These are phyloP conservation scores for Aureobasidium subglaciale DNA, from an alignment of 2,329 filamentous ascomycete genomes.

Conservation along the genomic window DNA sequence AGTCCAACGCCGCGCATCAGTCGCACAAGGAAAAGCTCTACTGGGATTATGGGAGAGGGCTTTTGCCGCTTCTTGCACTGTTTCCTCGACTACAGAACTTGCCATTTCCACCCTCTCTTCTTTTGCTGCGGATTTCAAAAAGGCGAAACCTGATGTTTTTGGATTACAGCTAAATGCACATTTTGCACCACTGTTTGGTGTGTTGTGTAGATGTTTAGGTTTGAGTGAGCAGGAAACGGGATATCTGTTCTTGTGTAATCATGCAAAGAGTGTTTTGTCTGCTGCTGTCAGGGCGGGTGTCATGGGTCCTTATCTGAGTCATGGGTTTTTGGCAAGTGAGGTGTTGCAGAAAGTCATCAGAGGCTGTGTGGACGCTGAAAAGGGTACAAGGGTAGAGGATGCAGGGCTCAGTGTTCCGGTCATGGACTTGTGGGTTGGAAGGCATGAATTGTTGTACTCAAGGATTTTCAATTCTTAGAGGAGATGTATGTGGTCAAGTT, in stretches of 20 bases:
- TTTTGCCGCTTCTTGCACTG: constrained; percentile 16
- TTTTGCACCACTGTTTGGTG: constrained; percentile 64
- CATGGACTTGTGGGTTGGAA: constrained; percentile 76
- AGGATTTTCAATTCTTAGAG: constrained; percentile 74
- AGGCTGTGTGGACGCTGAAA: constrained; percentile 53
- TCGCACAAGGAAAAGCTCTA: constrained; percentile 68
- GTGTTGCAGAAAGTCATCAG: constrained; percentile 53
- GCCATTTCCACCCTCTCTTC: neutral
- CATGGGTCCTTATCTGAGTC: constrained; percentile 74
- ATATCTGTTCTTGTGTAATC: constrained; percentile 69
- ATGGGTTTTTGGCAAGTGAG: constrained; percentile 59
- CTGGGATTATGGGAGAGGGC: constrained; percentile 63
- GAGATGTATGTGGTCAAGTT: too few species aligned
- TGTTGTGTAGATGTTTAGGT: constrained; percentile 55
- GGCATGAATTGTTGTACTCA: constrained; percentile 77
- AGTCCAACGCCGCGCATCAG: constrained; percentile 68
- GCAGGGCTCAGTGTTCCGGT: constrained; percentile 69
- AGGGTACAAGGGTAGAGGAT: constrained; percentile 52
- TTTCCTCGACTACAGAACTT: neutral
- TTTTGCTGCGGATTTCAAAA: neutral
- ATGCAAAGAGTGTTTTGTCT: constrained; percentile 68
- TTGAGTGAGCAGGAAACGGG: constrained; percentile 57
- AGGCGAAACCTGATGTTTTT: neutral
- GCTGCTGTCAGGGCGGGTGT: constrained; percentile 71
- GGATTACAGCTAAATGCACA: constrained; percentile 44